Percentiles rank a stretch among this genome's conserved stretches.
phyloP scores from a whole-genome alignment of 345 rosid genomes.

The Adansonia digitata region DNA sequence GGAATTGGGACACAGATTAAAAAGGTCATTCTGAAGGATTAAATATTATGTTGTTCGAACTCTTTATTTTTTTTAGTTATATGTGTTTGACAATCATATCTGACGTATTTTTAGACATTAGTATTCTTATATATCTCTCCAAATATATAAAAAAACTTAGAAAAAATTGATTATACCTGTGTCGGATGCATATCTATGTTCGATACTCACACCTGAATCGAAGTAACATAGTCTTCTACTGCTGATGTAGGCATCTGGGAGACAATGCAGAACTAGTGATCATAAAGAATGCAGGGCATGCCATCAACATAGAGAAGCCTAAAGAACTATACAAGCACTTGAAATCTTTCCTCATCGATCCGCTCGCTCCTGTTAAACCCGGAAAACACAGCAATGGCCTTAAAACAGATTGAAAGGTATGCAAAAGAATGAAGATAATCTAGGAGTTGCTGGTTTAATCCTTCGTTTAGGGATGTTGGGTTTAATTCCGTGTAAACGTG shows the following conservation, averaged over 20 bases:
- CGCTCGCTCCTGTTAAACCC: slow-evolving; percentile 23
- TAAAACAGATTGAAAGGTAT: slow-evolving; percentile 28
- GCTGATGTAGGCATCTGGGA: slow-evolving; percentile 52
- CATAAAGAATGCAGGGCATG: slow-evolving; percentile 75
- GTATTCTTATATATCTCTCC: background rate
- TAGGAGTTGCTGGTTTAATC: background rate
- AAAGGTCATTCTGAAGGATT: slow-evolving; percentile 33
- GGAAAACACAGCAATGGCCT: slow-evolving; percentile 24
- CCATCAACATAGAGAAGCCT: slow-evolving; percentile 65
- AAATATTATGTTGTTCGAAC: background rate
- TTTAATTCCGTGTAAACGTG: too few relatives aligned
- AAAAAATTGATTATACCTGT: too few relatives aligned
- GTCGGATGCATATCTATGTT: too few relatives aligned
- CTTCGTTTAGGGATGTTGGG: background rate
- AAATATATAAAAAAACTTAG: too few relatives aligned
- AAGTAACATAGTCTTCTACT: background rate
- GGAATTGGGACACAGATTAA: slow-evolving; percentile 74
- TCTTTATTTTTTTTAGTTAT: background rate
- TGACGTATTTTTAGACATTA: background rate
- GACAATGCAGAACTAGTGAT: slow-evolving; percentile 51
- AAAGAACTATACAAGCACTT: slow-evolving; percentile 59
- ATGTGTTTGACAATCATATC: background rate
- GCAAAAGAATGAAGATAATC: background rate
- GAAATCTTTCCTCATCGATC: slow-evolving; percentile 60
- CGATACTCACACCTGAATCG: too few relatives aligned